Percentiles rank a stretch among this genome's conserved stretches.
These are phyloP conservation scores for Ganoderma sinense DNA, from an alignment of 1,284 basidiomycete genomes.

Conservation along the genomic window DNA sequence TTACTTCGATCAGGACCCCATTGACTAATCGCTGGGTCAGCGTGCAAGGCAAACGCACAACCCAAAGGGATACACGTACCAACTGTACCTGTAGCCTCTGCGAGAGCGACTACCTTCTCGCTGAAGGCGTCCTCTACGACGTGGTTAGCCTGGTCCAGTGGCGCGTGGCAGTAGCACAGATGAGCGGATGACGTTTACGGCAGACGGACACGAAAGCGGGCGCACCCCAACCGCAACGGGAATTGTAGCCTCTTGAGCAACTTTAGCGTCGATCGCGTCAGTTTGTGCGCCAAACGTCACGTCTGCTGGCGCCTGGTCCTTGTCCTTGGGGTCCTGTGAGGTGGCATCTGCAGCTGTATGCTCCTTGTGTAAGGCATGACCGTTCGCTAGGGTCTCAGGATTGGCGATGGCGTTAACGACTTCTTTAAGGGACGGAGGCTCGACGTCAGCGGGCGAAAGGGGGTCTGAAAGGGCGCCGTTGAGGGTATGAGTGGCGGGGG, in stretches of 20 bases:
- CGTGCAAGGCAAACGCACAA: neutral
- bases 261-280: slow-evolving; percentile 12
- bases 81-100: slow-evolving; percentile 7
- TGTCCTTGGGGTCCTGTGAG: slow-evolving; percentile 10
- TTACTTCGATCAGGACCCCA: neutral
- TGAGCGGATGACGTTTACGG: neutral
- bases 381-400: slow-evolving; percentile 16
- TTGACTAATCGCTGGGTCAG: neutral
- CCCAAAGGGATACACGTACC: slow-evolving; percentile 15
- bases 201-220: neutral
- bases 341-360: neutral
- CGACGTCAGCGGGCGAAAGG: slow-evolving; percentile 17
- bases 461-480: slow-evolving; percentile 23
- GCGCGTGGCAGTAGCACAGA: neutral
- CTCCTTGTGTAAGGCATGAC: slow-evolving; percentile 11
- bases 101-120: slow-evolving; percentile 1
- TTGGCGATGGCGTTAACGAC: slow-evolving; percentile 17
- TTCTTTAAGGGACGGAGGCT: slow-evolving; percentile 12
- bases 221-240: slow-evolving; percentile 2
- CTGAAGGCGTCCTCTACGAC: slow-evolving; percentile 4
- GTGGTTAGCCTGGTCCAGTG: neutral
- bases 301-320: slow-evolving; percentile 5
- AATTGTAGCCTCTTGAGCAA: neutral
- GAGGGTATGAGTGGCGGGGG: slow-evolving; percentile 23
- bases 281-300: neutral